Evolutionary conservation across 768 basidiomycete species (phyloP).

Genomic region (Mycena leptocephala): DNA sequence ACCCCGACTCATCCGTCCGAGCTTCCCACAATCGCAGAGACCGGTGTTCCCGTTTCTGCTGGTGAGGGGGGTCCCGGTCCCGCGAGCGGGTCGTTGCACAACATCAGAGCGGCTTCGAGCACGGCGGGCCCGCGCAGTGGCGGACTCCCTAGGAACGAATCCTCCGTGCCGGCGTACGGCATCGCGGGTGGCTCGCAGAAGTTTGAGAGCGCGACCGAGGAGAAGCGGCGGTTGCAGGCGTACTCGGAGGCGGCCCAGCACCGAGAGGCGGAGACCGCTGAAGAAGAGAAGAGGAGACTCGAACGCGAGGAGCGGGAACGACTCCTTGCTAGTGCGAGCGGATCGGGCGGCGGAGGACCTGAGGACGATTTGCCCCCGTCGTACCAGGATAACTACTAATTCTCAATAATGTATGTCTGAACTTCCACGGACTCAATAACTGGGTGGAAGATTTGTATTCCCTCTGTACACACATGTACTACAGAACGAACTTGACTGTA

Average conservation of each 20-base stretch:
- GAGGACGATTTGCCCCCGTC: constrained; percentile 65
- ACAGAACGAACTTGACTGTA: not conserved
- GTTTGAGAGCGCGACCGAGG: constrained; percentile 73
- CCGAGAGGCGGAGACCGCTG: constrained; percentile 62
- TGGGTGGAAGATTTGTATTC: constrained; percentile 16
- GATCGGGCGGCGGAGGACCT: constrained; percentile 43
- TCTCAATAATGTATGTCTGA: not conserved
- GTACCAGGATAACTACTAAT: constrained; percentile 55
- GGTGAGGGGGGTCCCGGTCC: constrained; percentile 76
- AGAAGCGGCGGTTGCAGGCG: constrained; percentile 71
- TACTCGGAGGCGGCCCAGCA: constrained; percentile 52
- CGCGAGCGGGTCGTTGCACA: constrained; percentile 73
- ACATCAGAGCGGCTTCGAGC: constrained; percentile 60
- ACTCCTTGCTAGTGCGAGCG: constrained; percentile 48
- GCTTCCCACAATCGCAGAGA: constrained; percentile 83
- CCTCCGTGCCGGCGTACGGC: constrained; percentile 49
- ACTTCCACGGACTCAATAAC: not conserved
- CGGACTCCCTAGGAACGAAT: constrained; percentile 44
- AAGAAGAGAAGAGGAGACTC: constrained; percentile 75
- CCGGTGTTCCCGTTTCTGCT: constrained; percentile 79
- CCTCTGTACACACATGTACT: constrained; percentile 6
- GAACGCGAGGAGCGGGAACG: constrained; percentile 81
- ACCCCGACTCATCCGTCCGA: constrained; percentile 47
- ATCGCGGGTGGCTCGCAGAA: constrained; percentile 43
- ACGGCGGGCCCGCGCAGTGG: constrained; percentile 54